phyloP scores from a whole-genome alignment of 495 filamentous ascomycete genomes.

The Evansstolkia leycettana region DNA sequence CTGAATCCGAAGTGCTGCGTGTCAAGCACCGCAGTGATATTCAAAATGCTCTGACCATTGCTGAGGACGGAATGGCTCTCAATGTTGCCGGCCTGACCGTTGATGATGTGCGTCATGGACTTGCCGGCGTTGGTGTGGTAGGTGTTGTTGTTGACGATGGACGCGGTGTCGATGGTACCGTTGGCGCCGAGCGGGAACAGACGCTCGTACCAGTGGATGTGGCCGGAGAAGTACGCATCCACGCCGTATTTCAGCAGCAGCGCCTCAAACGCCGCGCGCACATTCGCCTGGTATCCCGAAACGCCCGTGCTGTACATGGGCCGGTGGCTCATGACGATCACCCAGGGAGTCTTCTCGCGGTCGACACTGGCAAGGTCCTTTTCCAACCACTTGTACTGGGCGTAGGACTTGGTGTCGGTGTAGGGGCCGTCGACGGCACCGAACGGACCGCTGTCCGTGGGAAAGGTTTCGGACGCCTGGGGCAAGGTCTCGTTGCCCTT shows the following conservation, averaged over 20 bases:
- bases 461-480: conserved; percentile 26
- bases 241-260: conserved; percentile 44
- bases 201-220: conserved; percentile 46
- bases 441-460: conserved; percentile 40
- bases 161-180: conserved; percentile 24
- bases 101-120: conserved; percentile 38
- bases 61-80: conserved; percentile 28
- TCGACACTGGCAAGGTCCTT: conserved; percentile 35
- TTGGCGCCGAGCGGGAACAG: conserved; percentile 23
- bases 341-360: conserved; percentile 39
- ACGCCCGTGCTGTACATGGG: conserved; percentile 40
- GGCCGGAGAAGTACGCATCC: conserved; percentile 42
- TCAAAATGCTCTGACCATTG: conserved; percentile 15
- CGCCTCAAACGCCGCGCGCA: conserved; percentile 38
- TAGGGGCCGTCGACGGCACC: conserved; percentile 26
- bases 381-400: conserved; percentile 36
- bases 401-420: conserved; percentile 31
- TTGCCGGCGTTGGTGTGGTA: conserved; percentile 26
- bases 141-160: conserved; percentile 28
- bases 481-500: conserved; percentile 26
- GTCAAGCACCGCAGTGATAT: conserved; percentile 37
- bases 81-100: conserved; percentile 34
- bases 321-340: conserved; percentile 43
- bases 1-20: conserved; percentile 34
- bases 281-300: conserved; percentile 29